phyloP scores from a whole-genome alignment of 306 rosid genomes.

The Vicia faba region DNA sequence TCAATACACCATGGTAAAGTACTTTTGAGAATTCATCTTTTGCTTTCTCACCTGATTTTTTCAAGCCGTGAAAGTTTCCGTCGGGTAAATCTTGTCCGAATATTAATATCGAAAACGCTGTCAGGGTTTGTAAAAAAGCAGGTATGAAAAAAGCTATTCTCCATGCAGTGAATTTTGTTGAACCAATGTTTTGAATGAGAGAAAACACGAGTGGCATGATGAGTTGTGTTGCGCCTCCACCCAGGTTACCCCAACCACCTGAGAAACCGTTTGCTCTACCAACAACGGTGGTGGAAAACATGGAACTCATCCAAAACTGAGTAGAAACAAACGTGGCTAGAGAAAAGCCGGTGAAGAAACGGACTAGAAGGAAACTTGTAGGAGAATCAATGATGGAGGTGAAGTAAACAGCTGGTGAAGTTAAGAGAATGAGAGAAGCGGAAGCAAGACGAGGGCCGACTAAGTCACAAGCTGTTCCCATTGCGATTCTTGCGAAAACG shows the following conservation, averaged over 20 bases:
- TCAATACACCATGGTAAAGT: constrained; percentile 49
- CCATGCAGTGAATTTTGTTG: constrained; percentile 78
- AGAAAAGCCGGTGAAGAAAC: constrained; percentile 90
- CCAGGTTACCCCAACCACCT: constrained; percentile 89
- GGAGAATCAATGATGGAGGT: constrained; percentile 60
- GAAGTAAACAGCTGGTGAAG: constrained; percentile 70
- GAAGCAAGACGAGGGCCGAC: constrained; percentile 85
- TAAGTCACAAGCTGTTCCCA: constrained; percentile 89
- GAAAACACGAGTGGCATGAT: constrained; percentile 81
- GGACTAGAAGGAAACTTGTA: constrained; percentile 58
- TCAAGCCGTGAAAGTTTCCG: constrained; percentile 58
- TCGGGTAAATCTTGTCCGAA: constrained; percentile 81
- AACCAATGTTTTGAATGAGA: constrained; percentile 52
- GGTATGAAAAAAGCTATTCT: constrained; percentile 78
- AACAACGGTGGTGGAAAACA: constrained; percentile 74
- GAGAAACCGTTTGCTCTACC: constrained; percentile 76
- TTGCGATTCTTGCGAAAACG: constrained; percentile 72
- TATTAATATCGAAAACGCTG: constrained; percentile 58
- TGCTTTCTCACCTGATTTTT: constrained; percentile 64
- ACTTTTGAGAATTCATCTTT: constrained; percentile 62
- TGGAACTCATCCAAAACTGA: constrained; percentile 96
- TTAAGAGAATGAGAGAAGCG: constrained; percentile 61
- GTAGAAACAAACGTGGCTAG: constrained; percentile 86
- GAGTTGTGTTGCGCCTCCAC: constrained; percentile 91
- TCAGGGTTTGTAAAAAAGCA: constrained; percentile 61